A percentile compares a stretch with the other conserved stretches of the same genome.
Evolutionary conservation across 2,329 filamentous ascomycete genomes (phyloP).

Genomic region (Emmonsiellopsis sp.): DNA sequence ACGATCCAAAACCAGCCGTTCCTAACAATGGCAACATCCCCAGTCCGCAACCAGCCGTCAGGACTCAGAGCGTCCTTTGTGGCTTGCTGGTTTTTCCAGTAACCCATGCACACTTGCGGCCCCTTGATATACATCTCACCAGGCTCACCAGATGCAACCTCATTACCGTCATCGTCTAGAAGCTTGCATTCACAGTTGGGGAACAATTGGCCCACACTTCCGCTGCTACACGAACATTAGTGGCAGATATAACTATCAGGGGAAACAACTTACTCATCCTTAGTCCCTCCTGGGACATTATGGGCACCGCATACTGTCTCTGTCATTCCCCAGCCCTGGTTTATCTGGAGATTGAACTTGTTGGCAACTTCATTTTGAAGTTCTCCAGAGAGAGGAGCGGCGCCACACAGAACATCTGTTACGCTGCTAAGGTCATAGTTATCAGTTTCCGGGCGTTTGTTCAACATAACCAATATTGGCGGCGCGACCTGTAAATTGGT

Average conservation of each 20-base stretch:
- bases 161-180: constrained; percentile 45
- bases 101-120: constrained; percentile 55
- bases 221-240: constrained; percentile 15
- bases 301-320: constrained; percentile 40
- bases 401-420: constrained; percentile 76
- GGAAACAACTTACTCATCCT: constrained; percentile 21
- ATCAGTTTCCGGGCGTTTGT: constrained; percentile 66
- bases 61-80: constrained; percentile 47
- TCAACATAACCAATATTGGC: constrained; percentile 68
- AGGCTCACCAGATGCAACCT: constrained; percentile 43
- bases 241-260: neutral
- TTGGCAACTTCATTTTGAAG: constrained; percentile 67
- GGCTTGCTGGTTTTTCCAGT: constrained; percentile 49
- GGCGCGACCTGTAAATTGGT: constrained; percentile 76
- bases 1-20: constrained; percentile 82
- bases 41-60: constrained; percentile 83
- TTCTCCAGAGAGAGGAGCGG: constrained; percentile 72
- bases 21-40: constrained; percentile 69
- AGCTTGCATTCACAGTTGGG: constrained; percentile 48
- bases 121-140: constrained; percentile 62
- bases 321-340: constrained; percentile 86
- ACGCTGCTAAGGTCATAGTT: constrained; percentile 73
- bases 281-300: constrained; percentile 33
- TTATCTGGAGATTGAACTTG: constrained; percentile 62
- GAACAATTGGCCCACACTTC: constrained; percentile 45